Conservation (phyloP, 768 basidiomycete genomes). For the Piloderma croceum region DNA sequence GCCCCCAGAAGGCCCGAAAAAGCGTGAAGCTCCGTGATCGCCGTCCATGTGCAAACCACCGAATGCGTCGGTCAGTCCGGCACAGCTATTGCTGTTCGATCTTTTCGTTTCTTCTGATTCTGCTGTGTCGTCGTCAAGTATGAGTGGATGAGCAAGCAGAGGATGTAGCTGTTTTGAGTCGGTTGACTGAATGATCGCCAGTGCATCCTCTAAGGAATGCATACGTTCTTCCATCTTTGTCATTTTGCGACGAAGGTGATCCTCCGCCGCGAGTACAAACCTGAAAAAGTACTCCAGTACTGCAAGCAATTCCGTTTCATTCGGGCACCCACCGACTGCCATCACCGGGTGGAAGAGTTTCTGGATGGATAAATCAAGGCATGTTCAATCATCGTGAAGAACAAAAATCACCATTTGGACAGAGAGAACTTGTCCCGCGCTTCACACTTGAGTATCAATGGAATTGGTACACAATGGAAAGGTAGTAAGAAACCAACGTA, state of each 20-base stretch:
- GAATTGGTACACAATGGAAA: constrained; percentile 3
- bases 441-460: constrained; percentile 23
- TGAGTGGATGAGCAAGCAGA: constrained; percentile 25
- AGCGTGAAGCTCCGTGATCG: constrained; percentile 33
- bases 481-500: constrained; percentile 30
- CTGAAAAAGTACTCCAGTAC: constrained; percentile 20
- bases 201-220: constrained; percentile 49
- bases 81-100: constrained; percentile 12
- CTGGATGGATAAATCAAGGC: constrained; percentile 19
- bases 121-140: constrained; percentile 28
- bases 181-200: constrained; percentile 41
- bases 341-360: constrained; percentile 49
- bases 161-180: constrained; percentile 38
- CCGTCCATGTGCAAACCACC: constrained; percentile 46
- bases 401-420: constrained; percentile 6
- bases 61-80: constrained; percentile 28
- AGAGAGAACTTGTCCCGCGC: constrained; percentile 51
- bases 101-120: constrained; percentile 6
- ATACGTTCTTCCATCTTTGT: constrained; percentile 43
- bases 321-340: constrained; percentile 37
- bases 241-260: constrained; percentile 45
- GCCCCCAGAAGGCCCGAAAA: constrained; percentile 44
- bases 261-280: constrained; percentile 48
- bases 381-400: not conserved
- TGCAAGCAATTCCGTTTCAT: not conserved